Evolutionary conservation across 257 asterid species (phyloP).

Genomic region (Gentiana dahurica): DNA sequence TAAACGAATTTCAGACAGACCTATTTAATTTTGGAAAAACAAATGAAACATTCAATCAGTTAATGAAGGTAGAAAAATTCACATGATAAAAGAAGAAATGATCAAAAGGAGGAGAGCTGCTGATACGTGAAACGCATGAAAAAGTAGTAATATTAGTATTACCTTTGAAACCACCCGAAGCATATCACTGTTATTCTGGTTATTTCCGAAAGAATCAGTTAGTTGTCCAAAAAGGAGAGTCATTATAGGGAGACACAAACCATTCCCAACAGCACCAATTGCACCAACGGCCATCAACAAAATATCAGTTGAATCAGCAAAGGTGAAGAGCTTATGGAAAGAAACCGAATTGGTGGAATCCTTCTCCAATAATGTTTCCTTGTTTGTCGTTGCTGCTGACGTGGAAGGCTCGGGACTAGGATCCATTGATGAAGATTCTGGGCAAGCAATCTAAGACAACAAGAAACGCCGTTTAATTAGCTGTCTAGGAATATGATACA

Average conservation of each 20-base stretch:
- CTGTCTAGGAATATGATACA: too few species aligned
- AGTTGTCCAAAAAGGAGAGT: constrained; percentile 63
- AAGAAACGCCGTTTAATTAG: too few species aligned
- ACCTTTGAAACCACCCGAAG: constrained; percentile 49
- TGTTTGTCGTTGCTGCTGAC: neutral
- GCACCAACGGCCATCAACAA: constrained; percentile 56
- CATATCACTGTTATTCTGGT: constrained; percentile 12
- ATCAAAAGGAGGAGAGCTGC: too few species aligned
- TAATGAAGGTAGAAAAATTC: neutral
- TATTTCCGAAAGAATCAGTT: constrained; percentile 53
- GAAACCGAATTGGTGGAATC: constrained; percentile 33
- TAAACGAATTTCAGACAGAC: constrained; percentile 62
- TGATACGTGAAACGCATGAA: too few species aligned
- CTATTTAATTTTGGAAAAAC: constrained; percentile 7
- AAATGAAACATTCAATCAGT: neutral
- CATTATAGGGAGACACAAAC: constrained; percentile 63
- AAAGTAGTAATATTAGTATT: neutral
- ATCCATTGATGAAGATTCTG: too few species aligned
- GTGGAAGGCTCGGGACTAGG: too few species aligned
- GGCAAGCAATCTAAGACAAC: too few species aligned
- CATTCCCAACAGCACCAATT: constrained; percentile 58
- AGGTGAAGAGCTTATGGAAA: constrained; percentile 57
- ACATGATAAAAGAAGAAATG: too few species aligned
- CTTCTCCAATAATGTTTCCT: constrained; percentile 9
- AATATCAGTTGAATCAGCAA: constrained; percentile 49